phyloP scores from a whole-genome alignment of 1,284 basidiomycete species.

The Cryptococcus floricola region DNA sequence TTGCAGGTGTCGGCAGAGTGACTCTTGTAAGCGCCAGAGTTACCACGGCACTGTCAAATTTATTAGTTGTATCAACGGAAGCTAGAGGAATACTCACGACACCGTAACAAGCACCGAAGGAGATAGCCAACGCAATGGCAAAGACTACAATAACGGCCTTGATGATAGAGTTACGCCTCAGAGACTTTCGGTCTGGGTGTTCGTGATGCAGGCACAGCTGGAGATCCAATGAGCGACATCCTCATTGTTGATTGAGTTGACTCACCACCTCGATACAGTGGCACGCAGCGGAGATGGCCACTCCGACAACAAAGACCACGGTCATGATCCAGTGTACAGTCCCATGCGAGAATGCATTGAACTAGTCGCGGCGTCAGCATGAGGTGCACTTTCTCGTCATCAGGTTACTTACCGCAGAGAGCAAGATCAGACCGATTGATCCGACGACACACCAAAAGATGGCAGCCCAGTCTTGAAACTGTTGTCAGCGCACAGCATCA shows the following conservation, averaged over 20 bases:
- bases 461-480: conserved; percentile 46
- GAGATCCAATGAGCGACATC: background rate
- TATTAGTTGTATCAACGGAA: background rate
- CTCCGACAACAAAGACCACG: conserved; percentile 51
- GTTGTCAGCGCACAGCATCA: background rate
- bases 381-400: background rate
- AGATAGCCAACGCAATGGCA: conserved; percentile 50
- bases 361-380: conserved; percentile 17
- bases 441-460: conserved; percentile 51
- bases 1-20: conserved; percentile 44
- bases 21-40: conserved; percentile 10
- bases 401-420: conserved; percentile 41
- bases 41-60: conserved; percentile 32
- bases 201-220: conserved; percentile 49
- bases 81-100: conserved; percentile 21
- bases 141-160: conserved; percentile 51
- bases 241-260: conserved; percentile 1
- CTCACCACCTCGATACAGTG: conserved; percentile 52
- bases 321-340: conserved; percentile 54
- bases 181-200: conserved; percentile 48
- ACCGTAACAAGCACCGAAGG: conserved; percentile 50
- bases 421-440: conserved; percentile 49
- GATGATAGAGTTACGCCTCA: conserved; percentile 50
- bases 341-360: conserved; percentile 49
- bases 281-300: conserved; percentile 52